Evolutionary conservation across 2,329 filamentous ascomycete genomes (phyloP), one percentile per base, ranked within the genome.

Genomic region (Cladobotryum mycophilum): DNA sequence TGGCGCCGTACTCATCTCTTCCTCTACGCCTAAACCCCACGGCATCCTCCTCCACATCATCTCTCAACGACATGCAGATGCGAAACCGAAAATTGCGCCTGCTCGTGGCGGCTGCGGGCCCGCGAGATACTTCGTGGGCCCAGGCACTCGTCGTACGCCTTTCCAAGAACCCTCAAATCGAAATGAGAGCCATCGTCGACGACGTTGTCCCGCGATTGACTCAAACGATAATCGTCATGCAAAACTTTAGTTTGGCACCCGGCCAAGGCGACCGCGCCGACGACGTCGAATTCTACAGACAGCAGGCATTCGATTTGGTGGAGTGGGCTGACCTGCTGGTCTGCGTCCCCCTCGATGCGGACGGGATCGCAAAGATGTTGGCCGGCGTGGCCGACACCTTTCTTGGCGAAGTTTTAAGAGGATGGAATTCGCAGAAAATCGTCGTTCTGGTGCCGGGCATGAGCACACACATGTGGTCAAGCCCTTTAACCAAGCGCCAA

Each of bases 251-350:
- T 49, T 60, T 70, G 20, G 56, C 60, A 5, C 55, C 56, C 5
- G 64, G 65, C 17, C 63, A 64, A 47, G 62, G 61, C 45, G 56
- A 67, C 43, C 60, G 62, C 20, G 68, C 69, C 7, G 73, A 74
- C 48, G 76, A 78, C 22, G 69, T 79, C 58, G 79, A 82, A 56
- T 74, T 73, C 45, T 77, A 75, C 52, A 61, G 63, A 22, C 68
- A 70, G 47, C 78, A 75, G 55, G 82, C 75, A 3, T 81, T 74
- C 58, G 85, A 89, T 56, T 70, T 95, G 53, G 88, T 89, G 57
- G 80, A 88, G 54, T 96, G 91, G 91, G 89, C 91, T 5, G 88
- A 96, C 67, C 71, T 96, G 57, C 76, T 96, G 52, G 83, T 96
- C 33, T 80, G 95, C 50, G 87, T 87, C 6, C 89, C 91, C 3